Percentiles rank a stretch among this genome's conserved stretches.
These are phyloP conservation scores for Stylosanthes scabra DNA, from an alignment of 331 rosid species.

Conservation along the genomic window DNA sequence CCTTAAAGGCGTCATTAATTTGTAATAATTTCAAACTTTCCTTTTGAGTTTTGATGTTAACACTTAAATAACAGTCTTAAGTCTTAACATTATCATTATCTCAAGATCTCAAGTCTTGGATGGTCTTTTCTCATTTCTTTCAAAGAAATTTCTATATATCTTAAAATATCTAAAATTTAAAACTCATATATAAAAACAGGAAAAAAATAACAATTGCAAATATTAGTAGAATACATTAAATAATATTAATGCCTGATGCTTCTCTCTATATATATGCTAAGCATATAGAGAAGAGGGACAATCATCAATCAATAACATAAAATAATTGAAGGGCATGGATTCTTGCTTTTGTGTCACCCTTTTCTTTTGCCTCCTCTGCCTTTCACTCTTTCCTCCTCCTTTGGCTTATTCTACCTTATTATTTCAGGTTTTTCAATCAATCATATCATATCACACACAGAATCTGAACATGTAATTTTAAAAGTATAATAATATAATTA, in stretches of 20 bases:
- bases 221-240: too few species aligned
- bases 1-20: too few species aligned
- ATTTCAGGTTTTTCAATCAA: constrained; percentile 60
- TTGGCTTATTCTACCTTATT: constrained; percentile 57
- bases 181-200: background rate
- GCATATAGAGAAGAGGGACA: background rate
- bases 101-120: too few species aligned
- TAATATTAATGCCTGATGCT: background rate
- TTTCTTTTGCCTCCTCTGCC: constrained; percentile 37
- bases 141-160: too few species aligned
- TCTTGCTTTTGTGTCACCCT: constrained; percentile 38
- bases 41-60: too few species aligned
- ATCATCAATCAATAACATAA: background rate
- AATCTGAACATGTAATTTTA: background rate
- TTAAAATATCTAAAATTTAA: too few species aligned
- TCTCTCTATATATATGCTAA: constrained; percentile 11
- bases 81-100: too few species aligned
- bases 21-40: too few species aligned
- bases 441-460: background rate
- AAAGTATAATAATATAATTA: background rate
- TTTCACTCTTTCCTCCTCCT: constrained; percentile 49
- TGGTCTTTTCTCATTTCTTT: too few species aligned
- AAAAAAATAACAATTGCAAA: too few species aligned
- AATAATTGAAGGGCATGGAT: constrained; percentile 45
- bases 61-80: too few species aligned